Percentiles rank a stretch among this genome's conserved stretches.
Evolutionary conservation across 75 land plant species (phyloP).

Genomic region (Larix kaempferi): DNA sequence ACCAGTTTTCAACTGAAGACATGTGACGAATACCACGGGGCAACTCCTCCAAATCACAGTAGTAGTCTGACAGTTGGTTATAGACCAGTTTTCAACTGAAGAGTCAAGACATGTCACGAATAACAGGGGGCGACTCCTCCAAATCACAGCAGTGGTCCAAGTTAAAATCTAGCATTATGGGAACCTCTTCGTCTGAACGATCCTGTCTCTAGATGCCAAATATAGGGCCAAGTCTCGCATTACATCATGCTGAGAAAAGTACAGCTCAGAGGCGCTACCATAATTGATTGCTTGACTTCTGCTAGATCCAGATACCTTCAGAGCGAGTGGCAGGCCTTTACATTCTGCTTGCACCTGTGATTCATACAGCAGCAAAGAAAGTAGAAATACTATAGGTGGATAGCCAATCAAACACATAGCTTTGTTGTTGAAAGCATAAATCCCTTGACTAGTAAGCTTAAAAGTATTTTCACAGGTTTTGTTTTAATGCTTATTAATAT

Average conservation of each 20-base stretch:
- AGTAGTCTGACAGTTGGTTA: too few species aligned
- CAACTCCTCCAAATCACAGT: too few species aligned
- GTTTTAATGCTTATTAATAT: not conserved
- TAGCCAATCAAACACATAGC: too few species aligned
- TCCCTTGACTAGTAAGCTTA: not conserved
- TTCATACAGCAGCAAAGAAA: not conserved
- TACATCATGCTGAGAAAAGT: slow-evolving; percentile 56
- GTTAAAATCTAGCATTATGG: slow-evolving; percentile 37
- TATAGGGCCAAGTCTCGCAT: slow-evolving; percentile 61
- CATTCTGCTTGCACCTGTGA: slow-evolving; percentile 43
- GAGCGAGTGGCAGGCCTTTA: slow-evolving; percentile 60
- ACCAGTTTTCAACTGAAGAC: too few species aligned
- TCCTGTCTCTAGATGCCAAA: slow-evolving; percentile 13
- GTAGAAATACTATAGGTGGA: too few species aligned
- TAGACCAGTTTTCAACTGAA: slow-evolving; percentile 25
- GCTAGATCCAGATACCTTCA: slow-evolving; percentile 24
- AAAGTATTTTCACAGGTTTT: not conserved
- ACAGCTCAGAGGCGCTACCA: slow-evolving; percentile 39
- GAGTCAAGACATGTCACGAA: slow-evolving; percentile 26
- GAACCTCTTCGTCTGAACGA: slow-evolving; percentile 35
- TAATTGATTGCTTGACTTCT: slow-evolving; percentile 2
- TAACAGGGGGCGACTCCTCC: slow-evolving; percentile 28
- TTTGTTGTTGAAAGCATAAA: not conserved
- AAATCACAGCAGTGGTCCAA: slow-evolving; percentile 46
- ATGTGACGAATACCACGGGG: too few species aligned